phyloP scores from a whole-genome alignment of 139 green algal genomes.

The Picochlorum costavermella region DNA sequence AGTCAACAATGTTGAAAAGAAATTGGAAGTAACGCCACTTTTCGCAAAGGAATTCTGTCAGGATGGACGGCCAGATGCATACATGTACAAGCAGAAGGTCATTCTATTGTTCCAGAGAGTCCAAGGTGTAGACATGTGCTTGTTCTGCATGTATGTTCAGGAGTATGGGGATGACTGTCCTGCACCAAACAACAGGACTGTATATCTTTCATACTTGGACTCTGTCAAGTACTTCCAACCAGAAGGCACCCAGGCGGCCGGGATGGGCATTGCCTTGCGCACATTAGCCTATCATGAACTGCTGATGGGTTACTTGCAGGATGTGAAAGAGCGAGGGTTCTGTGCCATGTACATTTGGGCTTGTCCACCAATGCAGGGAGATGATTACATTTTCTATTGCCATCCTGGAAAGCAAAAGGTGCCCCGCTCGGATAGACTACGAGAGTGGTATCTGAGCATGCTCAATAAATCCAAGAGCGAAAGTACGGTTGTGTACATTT shows the following conservation, averaged over 20 bases:
- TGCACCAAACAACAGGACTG: constrained; percentile 66
- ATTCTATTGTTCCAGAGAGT: constrained; percentile 91
- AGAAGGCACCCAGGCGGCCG: constrained; percentile 37
- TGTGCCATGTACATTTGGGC: constrained; percentile 97
- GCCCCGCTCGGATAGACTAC: constrained; percentile 74
- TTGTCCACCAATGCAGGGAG: constrained; percentile 89
- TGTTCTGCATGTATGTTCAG: constrained; percentile 95
- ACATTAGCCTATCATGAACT: constrained; percentile 97
- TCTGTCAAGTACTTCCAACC: constrained; percentile 96
- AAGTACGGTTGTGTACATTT: constrained; percentile 68
- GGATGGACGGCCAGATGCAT: constrained; percentile 57
- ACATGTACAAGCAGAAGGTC: constrained; percentile 86
- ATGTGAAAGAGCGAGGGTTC: constrained; percentile 76
- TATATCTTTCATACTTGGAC: constrained; percentile 98
- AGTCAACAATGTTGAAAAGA: constrained; percentile 89
- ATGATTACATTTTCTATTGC: constrained; percentile 99
- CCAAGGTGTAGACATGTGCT: constrained; percentile 84
- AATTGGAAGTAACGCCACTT: constrained; percentile 70
- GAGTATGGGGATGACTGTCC: constrained; percentile 85
- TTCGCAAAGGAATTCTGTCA: constrained; percentile 69
- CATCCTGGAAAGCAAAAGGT: constrained; percentile 93
- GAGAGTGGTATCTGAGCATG: constrained; percentile 92
- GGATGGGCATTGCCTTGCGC: constrained; percentile 63
- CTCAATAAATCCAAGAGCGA: constrained; percentile 47
- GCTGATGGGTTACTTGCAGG: constrained; percentile 84